A percentile compares a stretch with the other conserved stretches of the same genome.
phyloP scores from a whole-genome alignment of 139 green algal species.

The Raphidocelis subcapitata region DNA sequence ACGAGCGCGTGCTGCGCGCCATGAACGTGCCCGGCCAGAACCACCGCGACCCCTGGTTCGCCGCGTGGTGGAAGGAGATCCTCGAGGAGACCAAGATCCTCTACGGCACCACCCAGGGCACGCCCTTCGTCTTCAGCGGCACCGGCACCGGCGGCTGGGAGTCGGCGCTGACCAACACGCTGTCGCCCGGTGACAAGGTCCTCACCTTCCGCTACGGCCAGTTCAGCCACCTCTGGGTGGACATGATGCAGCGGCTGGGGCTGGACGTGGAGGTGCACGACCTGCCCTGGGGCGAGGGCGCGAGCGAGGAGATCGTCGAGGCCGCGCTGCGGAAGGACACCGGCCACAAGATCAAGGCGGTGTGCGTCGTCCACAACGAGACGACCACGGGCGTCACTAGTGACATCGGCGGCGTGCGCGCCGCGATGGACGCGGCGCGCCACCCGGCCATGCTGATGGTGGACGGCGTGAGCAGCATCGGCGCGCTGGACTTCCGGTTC shows the following conservation, averaged over 20 bases:
- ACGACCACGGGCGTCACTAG: constrained; percentile 93
- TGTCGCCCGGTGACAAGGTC: constrained; percentile 90
- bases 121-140: constrained; percentile 91
- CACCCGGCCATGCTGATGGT: constrained; percentile 94
- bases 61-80: constrained; percentile 71
- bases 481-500: constrained; percentile 89
- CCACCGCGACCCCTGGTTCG: constrained; percentile 94
- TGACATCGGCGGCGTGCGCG: constrained; percentile 68
- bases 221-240: constrained; percentile 95
- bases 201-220: constrained; percentile 87
- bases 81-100: constrained; percentile 19
- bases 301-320: constrained; percentile 68
- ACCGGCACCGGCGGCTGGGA: constrained; percentile 93
- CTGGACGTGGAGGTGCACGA: constrained; percentile 92
- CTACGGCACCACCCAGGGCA: constrained; percentile 75
- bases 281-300: constrained; percentile 87
- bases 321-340: constrained; percentile 81
- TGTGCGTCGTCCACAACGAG: constrained; percentile 97
- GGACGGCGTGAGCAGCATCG: constrained; percentile 91
- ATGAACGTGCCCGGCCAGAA: constrained; percentile 91
- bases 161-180: constrained; percentile 90
- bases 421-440: constrained; percentile 68
- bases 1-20: constrained; percentile 81
- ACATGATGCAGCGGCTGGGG: constrained; percentile 97
- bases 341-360: constrained; percentile 90